Evolutionary conservation across 1,139 yeast species (phyloP).

Genomic region (Taphrina confusa): DNA sequence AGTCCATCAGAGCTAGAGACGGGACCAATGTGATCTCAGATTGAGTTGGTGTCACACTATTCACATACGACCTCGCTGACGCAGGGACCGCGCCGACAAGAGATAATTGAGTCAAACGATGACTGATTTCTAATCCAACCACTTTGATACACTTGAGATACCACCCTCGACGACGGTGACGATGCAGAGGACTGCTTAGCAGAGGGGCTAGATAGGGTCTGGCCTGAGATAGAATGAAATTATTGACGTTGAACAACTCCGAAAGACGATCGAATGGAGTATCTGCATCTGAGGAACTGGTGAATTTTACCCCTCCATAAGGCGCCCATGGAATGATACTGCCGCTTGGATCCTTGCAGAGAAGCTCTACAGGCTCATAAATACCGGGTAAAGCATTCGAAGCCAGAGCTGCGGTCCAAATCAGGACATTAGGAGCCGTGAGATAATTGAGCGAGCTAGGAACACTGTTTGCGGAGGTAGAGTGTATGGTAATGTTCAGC

Average conservation of each 20-base stretch:
- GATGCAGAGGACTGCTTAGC: slow-evolving; percentile 72
- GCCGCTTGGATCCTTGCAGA: slow-evolving; percentile 72
- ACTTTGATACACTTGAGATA: slow-evolving; percentile 52
- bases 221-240: slow-evolving; percentile 93
- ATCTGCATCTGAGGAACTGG: slow-evolving; percentile 61
- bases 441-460: slow-evolving; percentile 83
- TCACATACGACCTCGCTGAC: slow-evolving; percentile 47
- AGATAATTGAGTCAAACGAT: slow-evolving; percentile 77
- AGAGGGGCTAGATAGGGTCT: slow-evolving; percentile 84
- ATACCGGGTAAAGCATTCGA: slow-evolving; percentile 92
- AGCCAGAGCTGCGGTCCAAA: slow-evolving; percentile 97
- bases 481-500: slow-evolving; percentile 83
- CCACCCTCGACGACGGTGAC: slow-evolving; percentile 46
- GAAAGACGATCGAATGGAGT: slow-evolving; percentile 83
- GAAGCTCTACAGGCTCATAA: slow-evolving; percentile 80
- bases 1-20: slow-evolving; percentile 66
- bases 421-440: slow-evolving; percentile 90
- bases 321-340: slow-evolving; percentile 67
- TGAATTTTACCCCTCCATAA: slow-evolving; percentile 27
- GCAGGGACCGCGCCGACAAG: slow-evolving; percentile 74
- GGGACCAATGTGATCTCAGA: slow-evolving; percentile 77
- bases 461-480: slow-evolving; percentile 57
- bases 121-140: slow-evolving; percentile 70
- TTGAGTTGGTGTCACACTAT: slow-evolving; percentile 4
- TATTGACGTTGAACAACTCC: slow-evolving; percentile 95